phyloP scores from a whole-genome alignment of 345 rosid genomes.

The Lumnitzera littorea region DNA sequence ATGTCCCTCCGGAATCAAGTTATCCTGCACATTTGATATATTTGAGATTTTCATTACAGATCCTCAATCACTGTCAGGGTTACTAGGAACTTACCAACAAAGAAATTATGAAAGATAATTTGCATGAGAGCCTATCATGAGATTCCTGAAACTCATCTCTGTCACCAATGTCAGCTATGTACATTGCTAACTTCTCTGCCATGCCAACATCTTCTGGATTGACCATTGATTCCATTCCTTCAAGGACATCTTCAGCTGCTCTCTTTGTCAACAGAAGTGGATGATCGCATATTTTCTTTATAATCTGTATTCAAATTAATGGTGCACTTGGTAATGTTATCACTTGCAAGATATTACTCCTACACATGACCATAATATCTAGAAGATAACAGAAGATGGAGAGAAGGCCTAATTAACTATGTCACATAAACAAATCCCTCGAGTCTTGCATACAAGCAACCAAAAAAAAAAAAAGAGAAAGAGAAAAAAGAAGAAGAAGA shows the following conservation, averaged over 20 bases:
- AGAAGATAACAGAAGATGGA: too few relatives aligned
- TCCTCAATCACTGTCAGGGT: background rate
- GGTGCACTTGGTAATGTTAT: too few relatives aligned
- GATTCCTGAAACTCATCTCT: constrained; percentile 67
- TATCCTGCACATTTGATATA: constrained; percentile 34
- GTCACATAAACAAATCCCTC: too few relatives aligned
- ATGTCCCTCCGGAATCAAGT: constrained; percentile 87
- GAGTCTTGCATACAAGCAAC: too few relatives aligned
- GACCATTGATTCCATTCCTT: constrained; percentile 76
- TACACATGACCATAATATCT: too few relatives aligned
- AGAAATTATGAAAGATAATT: constrained; percentile 69
- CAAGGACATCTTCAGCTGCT: constrained; percentile 85
- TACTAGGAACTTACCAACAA: constrained; percentile 50
- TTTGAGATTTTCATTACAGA: background rate
- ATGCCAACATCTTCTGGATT: constrained; percentile 67
- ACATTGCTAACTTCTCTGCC: constrained; percentile 88
- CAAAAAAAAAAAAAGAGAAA: too few relatives aligned
- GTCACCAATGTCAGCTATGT: constrained; percentile 77
- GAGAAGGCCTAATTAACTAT: too few relatives aligned
- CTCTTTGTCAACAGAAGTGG: constrained; percentile 71
- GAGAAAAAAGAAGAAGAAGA: too few relatives aligned
- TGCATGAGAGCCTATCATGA: constrained; percentile 83
- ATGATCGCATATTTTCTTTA: constrained; percentile 91
- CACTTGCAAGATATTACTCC: too few relatives aligned
- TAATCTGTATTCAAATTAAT: constrained; percentile 53